Evolutionary conservation across 1,139 yeast species (phyloP), one percentile per base, ranked within the genome.

Genomic region (Spencermartinsiella ligniputridi): DNA sequence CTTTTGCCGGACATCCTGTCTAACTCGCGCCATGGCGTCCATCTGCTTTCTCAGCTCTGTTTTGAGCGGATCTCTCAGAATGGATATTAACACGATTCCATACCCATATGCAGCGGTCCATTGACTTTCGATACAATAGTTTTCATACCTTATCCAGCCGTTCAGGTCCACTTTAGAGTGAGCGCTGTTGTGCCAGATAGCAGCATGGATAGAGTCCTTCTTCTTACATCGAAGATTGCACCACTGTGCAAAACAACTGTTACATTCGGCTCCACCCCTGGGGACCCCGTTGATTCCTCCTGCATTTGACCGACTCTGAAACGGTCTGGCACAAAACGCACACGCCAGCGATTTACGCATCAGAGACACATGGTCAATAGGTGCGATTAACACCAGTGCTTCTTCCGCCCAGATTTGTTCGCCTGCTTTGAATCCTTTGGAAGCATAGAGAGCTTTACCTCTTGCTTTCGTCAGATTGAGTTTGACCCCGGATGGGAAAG

Each of bases 321-420:
- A 66, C 2, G 83, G 71, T 37, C 75, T 74, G 1, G 95, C 90
- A 68, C 97, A 90, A 57, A 76, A 75, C 1, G 90, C 73, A 62
- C 97, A 90, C 3, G 90, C 88, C 55, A 78, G 78, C 0, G 94
- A 90, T 16, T 68, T 62, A 42, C 76, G 74, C 51, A 86, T 78
- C 47, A 87, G 67, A 39, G 78, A 74, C 27, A 79, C 64, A 51
- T 83, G 76, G 15, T 85, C 92, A 54, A 86, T 71, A 1, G 87
- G 85, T 0, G 95, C 90, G 0, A 86, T 68, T 33, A 78, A 73
- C 43, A 86, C 78, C 42, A 84, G 67, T 1, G 95, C 90, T 1
- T 61, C 53, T 52, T 80, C 83, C 37, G 71, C 69, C 81, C 88
- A 82, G 3, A 86, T 58, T 47, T 72, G 70, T 2, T 67, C 61